These are phyloP conservation scores for Multifurca ochricompacta DNA, from an alignment of 768 basidiomycete genomes.

Conservation along the genomic window DNA sequence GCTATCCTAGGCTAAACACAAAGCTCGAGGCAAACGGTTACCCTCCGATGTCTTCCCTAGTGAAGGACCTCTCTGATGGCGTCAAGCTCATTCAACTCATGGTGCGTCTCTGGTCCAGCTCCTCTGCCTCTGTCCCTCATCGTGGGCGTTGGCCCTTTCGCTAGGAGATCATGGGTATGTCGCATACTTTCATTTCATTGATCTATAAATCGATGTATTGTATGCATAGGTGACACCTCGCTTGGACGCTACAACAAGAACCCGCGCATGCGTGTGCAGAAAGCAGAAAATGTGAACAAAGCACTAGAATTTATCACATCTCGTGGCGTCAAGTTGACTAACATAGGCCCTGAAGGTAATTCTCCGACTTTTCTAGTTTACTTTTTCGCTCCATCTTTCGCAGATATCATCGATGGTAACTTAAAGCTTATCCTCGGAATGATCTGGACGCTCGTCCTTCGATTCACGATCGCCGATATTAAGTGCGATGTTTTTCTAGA, in stretches of 20 bases:
- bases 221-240: conserved; percentile 65
- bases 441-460: conserved; percentile 97
- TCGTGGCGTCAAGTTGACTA: conserved; percentile 90
- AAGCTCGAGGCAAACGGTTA: conserved; percentile 82
- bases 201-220: conserved; percentile 1
- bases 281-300: conserved; percentile 97
- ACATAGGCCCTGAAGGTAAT: conserved; percentile 92
- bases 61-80: conserved; percentile 89
- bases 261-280: conserved; percentile 90
- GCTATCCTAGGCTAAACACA: conserved; percentile 74
- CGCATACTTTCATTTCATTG: conserved; percentile 1
- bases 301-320: conserved; percentile 94
- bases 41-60: conserved; percentile 83
- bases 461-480: conserved; percentile 98
- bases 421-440: conserved; percentile 96
- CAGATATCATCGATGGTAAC: conserved; percentile 99
- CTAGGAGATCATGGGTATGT: conserved; percentile 93
- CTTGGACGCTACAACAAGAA: conserved; percentile 90
- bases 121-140: not conserved
- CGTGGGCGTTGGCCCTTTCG: not conserved
- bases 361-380: not conserved
- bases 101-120: conserved; percentile 36
- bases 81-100: conserved; percentile 92
- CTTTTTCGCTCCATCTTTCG: conserved; percentile 6
- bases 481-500: conserved; percentile 46